Evolutionary conservation across 768 basidiomycete genomes (phyloP), one percentile per base, ranked within the genome.

Genomic region (Paxillus rubicundulus): DNA sequence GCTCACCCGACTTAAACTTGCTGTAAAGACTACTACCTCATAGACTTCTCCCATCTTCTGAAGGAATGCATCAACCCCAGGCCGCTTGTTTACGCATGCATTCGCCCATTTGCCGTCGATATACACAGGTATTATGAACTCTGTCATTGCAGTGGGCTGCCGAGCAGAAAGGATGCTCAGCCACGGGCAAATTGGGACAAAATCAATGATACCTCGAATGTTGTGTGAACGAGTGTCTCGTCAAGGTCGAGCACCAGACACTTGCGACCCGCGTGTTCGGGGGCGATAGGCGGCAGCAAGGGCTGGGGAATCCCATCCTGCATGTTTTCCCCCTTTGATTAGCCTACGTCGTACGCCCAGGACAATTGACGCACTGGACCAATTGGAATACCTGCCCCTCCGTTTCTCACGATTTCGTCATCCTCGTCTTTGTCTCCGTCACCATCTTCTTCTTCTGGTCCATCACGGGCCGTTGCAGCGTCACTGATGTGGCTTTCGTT

Each of bases 51-150:
- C 94, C 94, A 96, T 98, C 71, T 85, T 85, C 73, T 87, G 87
- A 62, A 98, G 73, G 70, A 96, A 98, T 62, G 85, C 85, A 67
- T 98, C 94, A 14, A 98, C 94, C 17, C 94, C 94, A 5, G 94
- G 93, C 45, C 94, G 85, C 68, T 96, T 96, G 72, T 95, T 87
- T 45, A 95, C 93, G 71, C 96, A 95, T 58, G 96, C 91, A 64
- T 96, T 95, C 71, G 96, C 94, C 79, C 86, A 89, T 65, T 92
- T 87, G 57, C 87, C 89, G 64, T 98, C 94, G 59, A 98, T 95
- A 72, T 95, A 92, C 18, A 98, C 94, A 7, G 94, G 93, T 1
- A 98, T 92, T 59, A 96, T 89, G 67, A 89, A 97, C 74, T 97
- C 93, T 28, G 93, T 90, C 66, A 90, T 86, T n/a, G 50, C 36